Evolutionary conservation across 352 stramenopile genomes (phyloP), one percentile per base, ranked within the genome.

Genomic region (Proteromonas lacertae): DNA sequence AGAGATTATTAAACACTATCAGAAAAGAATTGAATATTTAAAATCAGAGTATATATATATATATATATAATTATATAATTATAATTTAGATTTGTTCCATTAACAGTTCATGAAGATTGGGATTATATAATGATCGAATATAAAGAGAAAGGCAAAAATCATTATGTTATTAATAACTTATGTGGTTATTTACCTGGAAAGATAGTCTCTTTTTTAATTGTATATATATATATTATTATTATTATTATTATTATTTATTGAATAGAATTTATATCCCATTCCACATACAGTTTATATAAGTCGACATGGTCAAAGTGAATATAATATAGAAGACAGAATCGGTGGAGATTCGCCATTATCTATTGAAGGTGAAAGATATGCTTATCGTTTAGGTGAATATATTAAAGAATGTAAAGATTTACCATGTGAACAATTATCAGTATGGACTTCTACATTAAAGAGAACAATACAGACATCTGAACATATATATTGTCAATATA

Each of bases 391-490:
- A 22, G 78, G 81, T 19, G 56, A 68, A 18, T 93, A 89, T 60
- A 59, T 79, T 17, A 63, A 84, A 36, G 64, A 77, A 43, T 64
- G 77, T 1, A 57, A 65, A 42, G 51, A 43, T 3, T 53, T 26
- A 14, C 10, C 22, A 41, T 2, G 32, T 30, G 42, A n/a, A 16
- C 21, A 17, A 8, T 12, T 25, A 30, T 46, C 57, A 1, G 65
- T 95, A n/a, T 95, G 80, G 80, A 95, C 80, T 3, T 90, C 70
- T 10, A 93, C 75, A 16, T 68, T 93, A 52, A 53, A 73, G 41
- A 67, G 82, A 13, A 93, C 82, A 20, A 71, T 78, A n/a, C 78
- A 93, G 60, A 93, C 82, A 0, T 76, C 86, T 8, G 60, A 86
- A 51, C 68, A 69, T 29, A 74, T 81, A 29, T 43, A 18, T 43